Evolutionary conservation across 164 flowering plant species (phyloP), one percentile per base, ranked within the genome.

Genomic region (Berberis vulgaris): DNA sequence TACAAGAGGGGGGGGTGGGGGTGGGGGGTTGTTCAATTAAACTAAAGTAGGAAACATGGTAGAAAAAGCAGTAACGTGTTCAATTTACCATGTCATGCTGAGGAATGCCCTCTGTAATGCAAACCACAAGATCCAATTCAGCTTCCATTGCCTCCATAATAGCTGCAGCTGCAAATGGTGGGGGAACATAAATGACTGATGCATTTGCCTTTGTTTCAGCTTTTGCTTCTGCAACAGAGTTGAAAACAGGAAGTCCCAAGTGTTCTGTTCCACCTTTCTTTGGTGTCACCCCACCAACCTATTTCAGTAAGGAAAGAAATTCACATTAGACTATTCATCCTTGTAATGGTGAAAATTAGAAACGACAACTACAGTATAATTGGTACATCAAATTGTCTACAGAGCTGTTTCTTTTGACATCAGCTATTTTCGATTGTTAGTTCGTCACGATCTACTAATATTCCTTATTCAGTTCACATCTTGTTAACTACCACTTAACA

Each of bases 261-360:
- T 91, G 97, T 62, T 90, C 97, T 3, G 91, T 86, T 49, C 96
- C 95, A 57, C 92, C 97, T 67, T 87, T 93, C 82, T 86, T 87
- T 1, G 99, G 99, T 12, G 97, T 94, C 63, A 94, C 99, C 49
- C 99, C 97, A 67, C 94, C 99, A 62, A 94, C 99, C 99, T 91
- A 66, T 57, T 44, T 61, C 47, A 70, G 26, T 55, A 68, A 12
- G 6, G 42, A 45, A 45, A 26, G 13, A 10, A 45, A 65, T 7
- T 2, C 38, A 41, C 60, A 46, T 45, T 50, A 26, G 26, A 26
- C 0, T 26, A 26, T 26, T 26, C 26, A 26, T 26, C 26, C 26
- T 8, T 50, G 54, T 7, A 50, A 7, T 8, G 12, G 10, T 10
- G 1, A 52, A 52, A 3, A 1, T 52, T 11, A 52, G n/a, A 52